phyloP scores from a whole-genome alignment of 192 early-diverging fungal species.

The Rhizophlyctis rosea region DNA sequence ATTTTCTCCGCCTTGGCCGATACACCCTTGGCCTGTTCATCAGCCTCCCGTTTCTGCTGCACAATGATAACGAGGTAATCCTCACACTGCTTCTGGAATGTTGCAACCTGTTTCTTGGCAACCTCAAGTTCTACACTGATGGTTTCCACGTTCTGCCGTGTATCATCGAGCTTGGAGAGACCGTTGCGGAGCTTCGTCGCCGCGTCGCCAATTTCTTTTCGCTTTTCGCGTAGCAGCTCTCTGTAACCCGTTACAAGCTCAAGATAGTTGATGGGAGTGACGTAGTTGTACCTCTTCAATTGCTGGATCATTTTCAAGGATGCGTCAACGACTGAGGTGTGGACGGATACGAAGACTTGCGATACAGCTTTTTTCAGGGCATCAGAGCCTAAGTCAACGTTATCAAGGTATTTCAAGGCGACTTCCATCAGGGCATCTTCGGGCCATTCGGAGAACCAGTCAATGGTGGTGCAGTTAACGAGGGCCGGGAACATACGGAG shows the following conservation, averaged over 20 bases:
- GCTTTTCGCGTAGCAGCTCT: slow-evolving; percentile 51
- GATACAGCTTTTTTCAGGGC: slow-evolving; percentile 44
- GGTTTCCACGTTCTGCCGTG: slow-evolving; percentile 51
- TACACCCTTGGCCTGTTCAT: slow-evolving; percentile 61
- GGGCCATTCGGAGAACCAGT: slow-evolving; percentile 62
- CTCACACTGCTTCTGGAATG: slow-evolving; percentile 63
- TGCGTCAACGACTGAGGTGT: slow-evolving; percentile 55
- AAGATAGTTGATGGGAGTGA: slow-evolving; percentile 60
- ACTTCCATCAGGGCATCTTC: slow-evolving; percentile 58
- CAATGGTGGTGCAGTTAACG: slow-evolving; percentile 58
- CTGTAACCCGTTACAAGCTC: slow-evolving; percentile 55
- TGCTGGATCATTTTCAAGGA: slow-evolving; percentile 48
- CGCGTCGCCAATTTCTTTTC: slow-evolving; percentile 52
- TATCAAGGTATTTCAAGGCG: slow-evolving; percentile 49
- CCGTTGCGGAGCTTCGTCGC: slow-evolving; percentile 55
- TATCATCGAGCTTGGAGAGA: slow-evolving; percentile 61
- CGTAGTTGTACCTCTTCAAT: slow-evolving; percentile 57
- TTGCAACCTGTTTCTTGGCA: slow-evolving; percentile 59
- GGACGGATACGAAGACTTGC: slow-evolving; percentile 53
- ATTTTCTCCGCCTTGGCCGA: slow-evolving; percentile 58
- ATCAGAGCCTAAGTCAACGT: slow-evolving; percentile 49
- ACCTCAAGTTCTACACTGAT: slow-evolving; percentile 61
- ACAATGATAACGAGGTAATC: slow-evolving; percentile 65
- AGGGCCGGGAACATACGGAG: slow-evolving; percentile 58
- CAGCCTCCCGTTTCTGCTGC: slow-evolving; percentile 63